These are phyloP conservation scores for Didymella pomorum DNA, from an alignment of 2,329 filamentous ascomycete species.

Conservation along the genomic window DNA sequence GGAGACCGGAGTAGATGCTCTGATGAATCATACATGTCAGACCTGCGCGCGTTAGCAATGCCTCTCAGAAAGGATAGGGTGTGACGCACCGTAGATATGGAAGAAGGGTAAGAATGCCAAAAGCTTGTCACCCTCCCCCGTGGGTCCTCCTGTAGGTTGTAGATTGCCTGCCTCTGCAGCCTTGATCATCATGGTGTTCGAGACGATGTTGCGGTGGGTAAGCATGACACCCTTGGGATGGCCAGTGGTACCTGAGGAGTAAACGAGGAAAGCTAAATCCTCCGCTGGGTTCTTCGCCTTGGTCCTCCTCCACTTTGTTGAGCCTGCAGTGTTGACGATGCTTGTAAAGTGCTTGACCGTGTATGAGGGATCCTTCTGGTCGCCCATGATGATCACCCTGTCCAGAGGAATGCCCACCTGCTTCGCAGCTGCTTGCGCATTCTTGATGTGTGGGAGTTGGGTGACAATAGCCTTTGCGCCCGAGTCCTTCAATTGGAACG, in stretches of 20 bases:
- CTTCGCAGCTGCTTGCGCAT: constrained; percentile 72
- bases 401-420: constrained; percentile 74
- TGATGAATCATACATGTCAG: constrained; percentile 77
- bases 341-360: constrained; percentile 75
- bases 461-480: constrained; percentile 78
- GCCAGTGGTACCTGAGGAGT: constrained; percentile 89
- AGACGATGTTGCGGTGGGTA: constrained; percentile 80
- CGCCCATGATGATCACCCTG: constrained; percentile 78
- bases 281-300: constrained; percentile 66
- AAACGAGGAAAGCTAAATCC: constrained; percentile 85
- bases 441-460: constrained; percentile 70
- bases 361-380: constrained; percentile 66
- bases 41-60: constrained; percentile 52
- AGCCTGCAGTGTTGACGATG: constrained; percentile 69
- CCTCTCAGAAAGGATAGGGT: not conserved
- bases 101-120: constrained; percentile 87
- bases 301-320: constrained; percentile 65
- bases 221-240: constrained; percentile 91
- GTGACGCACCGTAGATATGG: constrained; percentile 78
- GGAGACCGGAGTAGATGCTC: constrained; percentile 69
- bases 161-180: constrained; percentile 59
- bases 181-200: constrained; percentile 66
- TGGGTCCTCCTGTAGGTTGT: constrained; percentile 64
- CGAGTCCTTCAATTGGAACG: constrained; percentile 82
- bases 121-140: constrained; percentile 73